Conservation (phyloP, 2,329 filamentous ascomycete genomes). For the Lecanosticta acicola region DNA sequence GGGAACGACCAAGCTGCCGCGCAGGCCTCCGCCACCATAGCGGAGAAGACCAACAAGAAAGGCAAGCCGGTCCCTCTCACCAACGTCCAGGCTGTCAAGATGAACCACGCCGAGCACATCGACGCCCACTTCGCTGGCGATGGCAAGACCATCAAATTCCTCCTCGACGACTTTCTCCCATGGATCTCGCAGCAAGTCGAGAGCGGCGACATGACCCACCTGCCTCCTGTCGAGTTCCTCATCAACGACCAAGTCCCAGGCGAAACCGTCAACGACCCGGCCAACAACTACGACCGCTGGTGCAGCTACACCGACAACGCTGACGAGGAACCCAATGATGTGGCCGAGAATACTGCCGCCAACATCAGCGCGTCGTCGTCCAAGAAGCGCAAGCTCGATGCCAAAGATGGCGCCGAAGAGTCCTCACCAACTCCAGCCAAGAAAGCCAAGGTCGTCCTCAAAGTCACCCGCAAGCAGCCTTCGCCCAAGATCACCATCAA, state of each 20-base stretch:
- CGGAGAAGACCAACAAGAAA: constrained; percentile 16
- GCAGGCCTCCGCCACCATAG: constrained; percentile 9
- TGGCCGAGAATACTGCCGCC: neutral
- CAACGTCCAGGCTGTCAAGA: constrained; percentile 16
- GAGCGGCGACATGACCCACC: constrained; percentile 15
- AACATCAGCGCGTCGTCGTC: neutral
- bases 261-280: constrained; percentile 21
- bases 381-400: neutral
- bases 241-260: constrained; percentile 16
- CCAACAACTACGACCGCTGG: constrained; percentile 25
- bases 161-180: constrained; percentile 20
- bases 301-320: constrained; percentile 5
- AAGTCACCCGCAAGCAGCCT: neutral
- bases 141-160: constrained; percentile 17
- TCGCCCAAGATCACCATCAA: neutral
- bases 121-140: constrained; percentile 14
- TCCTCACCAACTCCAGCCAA: neutral
- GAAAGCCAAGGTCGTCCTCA: neutral
- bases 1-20: constrained; percentile 15
- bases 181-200: constrained; percentile 21
- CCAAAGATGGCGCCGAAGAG: neutral
- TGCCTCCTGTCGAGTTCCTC: constrained; percentile 32
- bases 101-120: constrained; percentile 22
- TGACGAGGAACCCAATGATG: neutral
- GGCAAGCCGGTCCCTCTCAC: constrained; percentile 6